These are phyloP conservation scores for Lachancea dasiensis DNA, from an alignment of 805 yeast species.

Conservation along the genomic window DNA sequence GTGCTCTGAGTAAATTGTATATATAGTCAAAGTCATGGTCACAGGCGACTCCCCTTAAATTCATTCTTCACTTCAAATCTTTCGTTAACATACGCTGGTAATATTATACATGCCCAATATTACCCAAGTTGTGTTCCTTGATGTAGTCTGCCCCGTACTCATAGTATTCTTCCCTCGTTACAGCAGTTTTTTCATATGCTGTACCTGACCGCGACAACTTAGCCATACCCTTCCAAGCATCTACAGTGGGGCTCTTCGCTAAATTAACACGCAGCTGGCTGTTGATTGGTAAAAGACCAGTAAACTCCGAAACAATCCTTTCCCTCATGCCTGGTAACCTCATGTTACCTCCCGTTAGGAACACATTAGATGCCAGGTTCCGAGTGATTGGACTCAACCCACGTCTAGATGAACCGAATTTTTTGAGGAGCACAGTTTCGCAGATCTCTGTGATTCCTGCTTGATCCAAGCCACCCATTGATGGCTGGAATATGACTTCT, in stretches of 20 bases:
- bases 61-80: neutral
- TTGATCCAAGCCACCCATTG: conserved; percentile 91
- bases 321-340: conserved; percentile 56
- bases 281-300: conserved; percentile 62
- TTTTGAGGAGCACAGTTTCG: conserved; percentile 55
- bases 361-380: conserved; percentile 49
- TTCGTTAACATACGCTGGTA: neutral
- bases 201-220: conserved; percentile 56
- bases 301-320: conserved; percentile 66
- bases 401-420: conserved; percentile 52
- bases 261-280: conserved; percentile 52
- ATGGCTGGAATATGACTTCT: conserved; percentile 87
- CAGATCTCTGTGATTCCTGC: conserved; percentile 84
- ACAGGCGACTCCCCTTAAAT: neutral
- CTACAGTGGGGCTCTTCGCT: conserved; percentile 65
- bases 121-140: conserved; percentile 79
- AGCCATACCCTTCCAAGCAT: conserved; percentile 95
- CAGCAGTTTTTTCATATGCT: conserved; percentile 39
- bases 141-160: conserved; percentile 89
- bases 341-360: conserved; percentile 83
- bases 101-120: conserved; percentile 31
- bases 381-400: conserved; percentile 31
- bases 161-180: conserved; percentile 69
- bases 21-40: conserved; percentile 9
- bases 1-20: conserved; percentile 9